These are phyloP conservation scores for Pleomassaria siparia DNA, from an alignment of 2,329 filamentous ascomycete species.

Conservation along the genomic window DNA sequence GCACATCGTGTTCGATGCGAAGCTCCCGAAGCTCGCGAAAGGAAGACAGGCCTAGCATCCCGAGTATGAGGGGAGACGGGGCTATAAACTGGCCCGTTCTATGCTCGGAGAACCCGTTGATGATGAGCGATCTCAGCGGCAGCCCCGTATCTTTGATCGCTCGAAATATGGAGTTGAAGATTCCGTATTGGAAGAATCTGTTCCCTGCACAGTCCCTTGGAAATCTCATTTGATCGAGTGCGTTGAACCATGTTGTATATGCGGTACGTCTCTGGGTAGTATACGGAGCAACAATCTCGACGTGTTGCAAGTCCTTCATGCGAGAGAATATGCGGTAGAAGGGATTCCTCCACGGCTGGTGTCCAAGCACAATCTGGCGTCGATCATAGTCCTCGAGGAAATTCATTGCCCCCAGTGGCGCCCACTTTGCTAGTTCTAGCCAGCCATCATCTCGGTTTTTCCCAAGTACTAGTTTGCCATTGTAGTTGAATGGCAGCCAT, in stretches of 20 bases:
- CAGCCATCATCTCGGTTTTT: too few relatives aligned
- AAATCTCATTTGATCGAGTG: too few relatives aligned
- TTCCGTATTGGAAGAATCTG: not conserved
- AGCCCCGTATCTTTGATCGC: not conserved
- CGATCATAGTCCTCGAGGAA: not conserved
- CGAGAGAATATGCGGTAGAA: not conserved
- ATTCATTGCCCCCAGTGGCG: not conserved
- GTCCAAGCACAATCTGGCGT: not conserved
- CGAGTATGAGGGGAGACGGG: not conserved
- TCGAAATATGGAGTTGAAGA: not conserved
- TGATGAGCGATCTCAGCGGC: not conserved
- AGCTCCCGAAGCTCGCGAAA: not conserved
- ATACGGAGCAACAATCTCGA: not conserved
- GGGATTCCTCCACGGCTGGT: not conserved
- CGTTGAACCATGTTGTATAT: too few relatives aligned
- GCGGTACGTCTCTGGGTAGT: too few relatives aligned
- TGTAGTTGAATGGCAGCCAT: too few relatives aligned
- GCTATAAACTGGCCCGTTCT: not conserved
- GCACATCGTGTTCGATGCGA: conserved; percentile 4
- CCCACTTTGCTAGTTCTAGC: too few relatives aligned
- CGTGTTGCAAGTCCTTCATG: not conserved
- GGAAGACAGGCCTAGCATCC: too few relatives aligned
- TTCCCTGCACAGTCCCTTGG: too few relatives aligned
- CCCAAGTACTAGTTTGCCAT: too few relatives aligned
- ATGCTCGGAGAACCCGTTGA: not conserved